These are phyloP conservation scores for Tetrapisispora arboricola DNA, from an alignment of 805 yeast species.

Conservation along the genomic window DNA sequence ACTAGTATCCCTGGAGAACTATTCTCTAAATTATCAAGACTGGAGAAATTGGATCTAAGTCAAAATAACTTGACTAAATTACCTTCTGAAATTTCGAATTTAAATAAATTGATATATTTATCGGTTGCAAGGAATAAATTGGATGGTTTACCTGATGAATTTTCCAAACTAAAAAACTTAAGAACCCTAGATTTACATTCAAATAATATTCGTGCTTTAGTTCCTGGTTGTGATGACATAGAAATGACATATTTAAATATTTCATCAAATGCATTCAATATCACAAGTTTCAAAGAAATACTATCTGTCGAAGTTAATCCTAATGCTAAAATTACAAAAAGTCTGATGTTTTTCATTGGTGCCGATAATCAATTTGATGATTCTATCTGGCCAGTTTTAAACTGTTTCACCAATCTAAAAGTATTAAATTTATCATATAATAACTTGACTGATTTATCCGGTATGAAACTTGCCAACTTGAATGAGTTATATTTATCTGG, in stretches of 20 bases:
- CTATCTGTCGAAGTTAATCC: conserved; percentile 4
- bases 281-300: conserved; percentile 33
- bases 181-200: conserved; percentile 70
- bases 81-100: conserved; percentile 55
- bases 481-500: conserved; percentile 72
- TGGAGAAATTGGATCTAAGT: conserved; percentile 68
- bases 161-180: conserved; percentile 50
- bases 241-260: conserved; percentile 53
- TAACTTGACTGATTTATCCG: conserved; percentile 70
- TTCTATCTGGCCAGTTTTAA: conserved; percentile 58
- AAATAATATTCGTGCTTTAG: conserved; percentile 65
- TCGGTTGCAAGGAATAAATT: conserved; percentile 69
- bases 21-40: conserved; percentile 47
- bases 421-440: conserved; percentile 74
- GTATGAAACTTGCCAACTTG: conserved; percentile 51
- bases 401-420: conserved; percentile 47
- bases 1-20: conserved; percentile 61
- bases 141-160: conserved; percentile 54
- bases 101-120: conserved; percentile 51
- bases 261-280: conserved; percentile 59
- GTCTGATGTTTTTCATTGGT: conserved; percentile 47
- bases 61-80: conserved; percentile 70
- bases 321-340: conserved; percentile 33
- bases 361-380: conserved; percentile 82
- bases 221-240: conserved; percentile 58